Evolutionary conservation across 2,329 filamentous ascomycete genomes (phyloP), one percentile per base, ranked within the genome.

Genomic region (Exophiala xenobiotica): DNA sequence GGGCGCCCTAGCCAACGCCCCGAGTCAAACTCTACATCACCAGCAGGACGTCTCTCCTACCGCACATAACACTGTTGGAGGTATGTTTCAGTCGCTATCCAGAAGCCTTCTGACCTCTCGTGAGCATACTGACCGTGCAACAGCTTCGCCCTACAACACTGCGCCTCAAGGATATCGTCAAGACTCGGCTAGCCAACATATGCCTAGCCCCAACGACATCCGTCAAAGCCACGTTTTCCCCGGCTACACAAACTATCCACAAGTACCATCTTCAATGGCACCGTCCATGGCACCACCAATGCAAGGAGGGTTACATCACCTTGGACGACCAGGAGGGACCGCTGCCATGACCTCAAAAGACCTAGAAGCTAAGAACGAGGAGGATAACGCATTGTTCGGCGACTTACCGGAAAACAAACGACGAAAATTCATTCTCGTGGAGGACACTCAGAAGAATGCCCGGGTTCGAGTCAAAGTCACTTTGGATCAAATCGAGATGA

Each of bases 391-490:
- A 42, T 81, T 96, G 38, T 96, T 96, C 68, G 89, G 90, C 42
- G 87, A 93, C 60, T 80, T 96, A 46, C 90, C 91, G 1, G 90
- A 93, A 64, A 85, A 86, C 46, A 96, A 95, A 74, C 89, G 90
- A 65, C 87, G 92, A 67, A 97, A 96, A 71, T 97, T 97, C 70
- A 96, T 97, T 61, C 81, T 97, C 7, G 90, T 97, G 22, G 91
- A 96, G 60, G 92, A 97, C 68, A 85, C 83, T 46, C 87, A 90
- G 56, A 86, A 89, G 27, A 87, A 86, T 46, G 86, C 83, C 44
- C 82, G 90, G 35, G 85, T 96, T 1, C 85, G 92, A 12, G 91
- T 97, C 39, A 87, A 91, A 56, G 91, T 96, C 45, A 93, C 88
- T 57, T 82, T 99, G n/a, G 90, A 96, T 65, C 85, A 86, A 38